Base-by-base conservation (phyloP, 2,329 filamentous ascomycete genomes). In the Gaeumannomyces tritici region DNA sequence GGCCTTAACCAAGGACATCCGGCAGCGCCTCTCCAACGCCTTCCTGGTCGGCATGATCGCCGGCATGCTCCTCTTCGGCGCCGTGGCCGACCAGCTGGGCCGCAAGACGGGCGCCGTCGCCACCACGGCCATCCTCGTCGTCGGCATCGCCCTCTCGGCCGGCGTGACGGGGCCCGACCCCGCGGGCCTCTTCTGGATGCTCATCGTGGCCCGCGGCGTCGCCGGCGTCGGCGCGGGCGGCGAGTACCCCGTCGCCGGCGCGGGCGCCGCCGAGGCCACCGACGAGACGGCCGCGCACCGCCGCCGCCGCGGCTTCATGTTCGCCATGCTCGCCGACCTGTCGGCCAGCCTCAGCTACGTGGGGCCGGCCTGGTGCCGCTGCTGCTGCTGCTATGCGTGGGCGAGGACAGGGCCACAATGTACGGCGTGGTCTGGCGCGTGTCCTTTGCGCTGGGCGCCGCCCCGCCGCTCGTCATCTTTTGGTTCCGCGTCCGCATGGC, bases 21-120 rank as follows among this genome's bases (percentile, higher is more conserved):
- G 80, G 67, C 74, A 77, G 3, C 75, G 82, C 8, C 76, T 85
- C 3, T 80, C 79, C 55, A 84, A 85, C 66, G 77, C 82, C 4
- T 82, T 80, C 64, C 73, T 84, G 7, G 77, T 84, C 60, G 83
- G 83, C 60, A 79, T 81, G 70, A 83, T 83, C 62, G 71, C 83
- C 60, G 82, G 83, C 61, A 85, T 84, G 77, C 70, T 84, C 7
- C 72, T 77, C 65, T 83, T 84, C 63, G 81, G 81, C 11, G 70
- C 77, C 13, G 68, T 80, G 11, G 78, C 80, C 65, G 81, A 82
- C 68, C 75, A 77, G 26, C 67, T 83, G 4, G 81, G 81, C n/a
- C 74, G 81, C 55, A 75, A 77, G 55, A 80, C 75, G 0, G 80
- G 80, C 15, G 76, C 78, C 54, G 70, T 82, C 4, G 72, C 74